Percentiles rank a stretch among this genome's conserved stretches.
phyloP scores from a whole-genome alignment of 805 yeast species.

The Torulaspora delbrueckii region DNA sequence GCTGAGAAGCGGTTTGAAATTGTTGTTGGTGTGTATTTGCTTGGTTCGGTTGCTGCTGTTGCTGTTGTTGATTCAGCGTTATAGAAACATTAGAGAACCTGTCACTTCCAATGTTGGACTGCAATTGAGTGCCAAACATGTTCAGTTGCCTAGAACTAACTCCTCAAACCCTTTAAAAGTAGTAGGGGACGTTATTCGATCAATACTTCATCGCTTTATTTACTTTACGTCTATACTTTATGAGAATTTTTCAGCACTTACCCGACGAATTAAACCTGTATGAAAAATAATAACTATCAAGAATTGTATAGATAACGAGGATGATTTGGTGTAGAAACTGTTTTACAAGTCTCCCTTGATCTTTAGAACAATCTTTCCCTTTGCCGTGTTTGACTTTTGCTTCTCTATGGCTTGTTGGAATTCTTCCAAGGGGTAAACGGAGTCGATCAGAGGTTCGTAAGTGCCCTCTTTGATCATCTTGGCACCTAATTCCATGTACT shows the following conservation, averaged over 20 bases:
- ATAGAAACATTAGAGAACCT: constrained; percentile 25
- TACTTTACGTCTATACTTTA: not conserved
- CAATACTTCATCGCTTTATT: not conserved
- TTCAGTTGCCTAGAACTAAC: not conserved
- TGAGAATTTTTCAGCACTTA: constrained; percentile 2
- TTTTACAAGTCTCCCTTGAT: constrained; percentile 5
- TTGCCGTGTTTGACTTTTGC: constrained; percentile 44
- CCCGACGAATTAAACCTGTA: not conserved
- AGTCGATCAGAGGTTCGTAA: constrained; percentile 48
- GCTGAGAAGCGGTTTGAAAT: constrained; percentile 24
- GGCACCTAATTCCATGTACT: constrained; percentile 21
- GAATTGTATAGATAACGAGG: not conserved
- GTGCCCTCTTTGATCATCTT: constrained; percentile 28
- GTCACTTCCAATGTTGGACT: constrained; percentile 7
- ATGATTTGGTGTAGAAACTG: not conserved
- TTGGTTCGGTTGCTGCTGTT: constrained; percentile 18
- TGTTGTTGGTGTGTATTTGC: constrained; percentile 34
- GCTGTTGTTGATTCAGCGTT: constrained; percentile 23
- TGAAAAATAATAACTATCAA: not conserved
- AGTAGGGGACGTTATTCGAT: too few species aligned
- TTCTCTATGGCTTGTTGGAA: constrained; percentile 47
- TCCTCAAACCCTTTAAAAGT: not conserved
- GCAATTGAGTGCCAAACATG: constrained; percentile 14
- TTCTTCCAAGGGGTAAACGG: constrained; percentile 47
- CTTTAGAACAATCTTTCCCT: constrained; percentile 55